phyloP scores from a whole-genome alignment of 371 early-diverging fungal genomes.

The Chytridium lagenaria region DNA sequence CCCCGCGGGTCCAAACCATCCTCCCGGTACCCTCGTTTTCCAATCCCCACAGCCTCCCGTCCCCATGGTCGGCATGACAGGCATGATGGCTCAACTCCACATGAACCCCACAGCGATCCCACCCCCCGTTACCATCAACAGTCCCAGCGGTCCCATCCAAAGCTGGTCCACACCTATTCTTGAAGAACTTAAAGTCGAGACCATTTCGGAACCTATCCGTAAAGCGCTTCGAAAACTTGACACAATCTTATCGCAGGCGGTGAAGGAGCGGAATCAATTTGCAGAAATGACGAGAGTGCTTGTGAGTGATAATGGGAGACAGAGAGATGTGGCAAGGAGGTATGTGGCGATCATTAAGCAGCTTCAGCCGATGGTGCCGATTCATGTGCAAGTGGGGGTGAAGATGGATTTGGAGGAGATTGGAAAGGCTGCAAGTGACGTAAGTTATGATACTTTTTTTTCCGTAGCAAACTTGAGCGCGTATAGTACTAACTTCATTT shows the following conservation, averaged over 20 bases:
- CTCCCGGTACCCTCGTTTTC: not conserved
- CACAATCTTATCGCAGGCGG: slow-evolving; percentile 27
- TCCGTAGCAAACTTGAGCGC: no score
- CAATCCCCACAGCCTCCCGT: not conserved
- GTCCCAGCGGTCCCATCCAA: slow-evolving; percentile 12
- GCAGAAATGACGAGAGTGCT: slow-evolving; percentile 24
- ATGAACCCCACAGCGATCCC: slow-evolving; percentile 27
- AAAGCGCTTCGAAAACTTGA: slow-evolving; percentile 23
- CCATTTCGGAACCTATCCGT: slow-evolving; percentile 23
- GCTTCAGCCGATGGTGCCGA: slow-evolving; percentile 28
- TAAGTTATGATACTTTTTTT: slow-evolving; percentile 4
- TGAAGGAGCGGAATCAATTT: slow-evolving; percentile 37
- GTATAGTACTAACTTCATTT: no score
- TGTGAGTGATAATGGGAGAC: slow-evolving; percentile 18
- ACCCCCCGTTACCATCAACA: slow-evolving; percentile 19
- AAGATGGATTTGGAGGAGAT: slow-evolving; percentile 39
- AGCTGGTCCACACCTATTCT: slow-evolving; percentile 28
- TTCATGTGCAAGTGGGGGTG: slow-evolving; percentile 29
- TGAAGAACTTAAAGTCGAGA: slow-evolving; percentile 7
- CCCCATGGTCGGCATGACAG: slow-evolving; percentile 25
- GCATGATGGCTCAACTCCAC: slow-evolving; percentile 29
- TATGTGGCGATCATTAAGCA: slow-evolving; percentile 33
- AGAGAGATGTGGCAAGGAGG: slow-evolving; percentile 21
- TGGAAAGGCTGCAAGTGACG: slow-evolving; percentile 26
- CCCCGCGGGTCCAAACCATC: slow-evolving; percentile 1